Evolutionary conservation across 1,139 yeast genomes (phyloP), one percentile per base, ranked within the genome.

Genomic region (Suhomyces choctaworum): DNA sequence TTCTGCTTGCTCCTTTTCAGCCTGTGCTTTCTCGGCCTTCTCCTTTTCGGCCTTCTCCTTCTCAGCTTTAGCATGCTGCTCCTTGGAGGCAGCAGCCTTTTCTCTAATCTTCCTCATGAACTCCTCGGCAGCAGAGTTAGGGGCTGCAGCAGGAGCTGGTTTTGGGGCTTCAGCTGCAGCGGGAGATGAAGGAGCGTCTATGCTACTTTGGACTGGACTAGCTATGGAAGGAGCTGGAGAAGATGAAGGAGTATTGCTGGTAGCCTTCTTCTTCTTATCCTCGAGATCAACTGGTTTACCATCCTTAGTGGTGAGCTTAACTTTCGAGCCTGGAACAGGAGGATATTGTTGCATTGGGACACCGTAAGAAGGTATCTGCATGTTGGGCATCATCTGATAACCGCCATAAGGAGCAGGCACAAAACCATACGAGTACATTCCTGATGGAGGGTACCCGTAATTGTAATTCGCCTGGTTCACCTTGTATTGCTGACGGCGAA

Each of bases 221-320:
- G 47, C 53, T 15, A 41, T 26, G 10, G 21, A 16, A 5, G 25
- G 40, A 16, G 45, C 40, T 13, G 44, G 46, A 5, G 45, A 41
- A 8, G 46, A 37, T 3, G 44, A 29, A 8, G 58, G 56, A n/a
- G 58, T 47, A 24, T 40, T 40, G 6, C 45, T 29, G 14, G 48
- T 35, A 15, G 39, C 44, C 5, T 49, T 39, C n/a, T 40, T 45
- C 51, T 64, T 67, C 54, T 66, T 66, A 32, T 66, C 73, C 37
- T 70, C 75, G 44, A 68, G 66, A 45, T 70, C 73, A 34, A 70
- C 63, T 29, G 61, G 70, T 42, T 63, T 68, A n/a, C 76, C 76
- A 32, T 69, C 74, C 47, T 65, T 69, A 40, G 69, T 72, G 34
- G 76, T 68, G 42, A 70, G 60, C 45, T 61, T 68, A 20, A 69